Percentiles rank a stretch among this genome's conserved stretches.
phyloP scores from a whole-genome alignment of 345 rosid genomes.

The Reutealis trisperma region DNA sequence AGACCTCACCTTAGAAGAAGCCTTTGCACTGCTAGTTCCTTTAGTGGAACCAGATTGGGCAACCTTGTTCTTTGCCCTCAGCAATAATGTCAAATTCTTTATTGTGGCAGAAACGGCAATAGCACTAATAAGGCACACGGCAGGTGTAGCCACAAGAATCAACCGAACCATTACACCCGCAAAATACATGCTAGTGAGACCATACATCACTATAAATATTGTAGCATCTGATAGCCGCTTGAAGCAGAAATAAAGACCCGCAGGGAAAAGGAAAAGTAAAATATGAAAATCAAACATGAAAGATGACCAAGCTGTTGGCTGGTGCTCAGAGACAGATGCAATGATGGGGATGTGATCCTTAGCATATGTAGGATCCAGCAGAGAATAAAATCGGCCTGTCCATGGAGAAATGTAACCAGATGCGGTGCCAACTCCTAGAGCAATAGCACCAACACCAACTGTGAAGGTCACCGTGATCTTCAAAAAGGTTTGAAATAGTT shows the following conservation, averaged over 20 bases:
- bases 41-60: conserved; percentile 60
- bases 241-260: conserved; percentile 99
- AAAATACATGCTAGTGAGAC: conserved; percentile 98
- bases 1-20: conserved; percentile 78
- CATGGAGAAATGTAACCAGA: conserved; percentile 99
- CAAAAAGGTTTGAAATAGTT: conserved; percentile 85
- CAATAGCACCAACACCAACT: conserved; percentile 66
- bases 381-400: conserved; percentile 97
- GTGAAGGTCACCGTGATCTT: conserved; percentile 78
- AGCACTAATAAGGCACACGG: conserved; percentile 92
- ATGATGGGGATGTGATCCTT: conserved; percentile 98
- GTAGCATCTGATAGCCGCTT: conserved; percentile 94
- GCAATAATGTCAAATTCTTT: conserved; percentile 72
- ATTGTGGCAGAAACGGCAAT: conserved; percentile 95
- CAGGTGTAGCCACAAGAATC: conserved; percentile 97
- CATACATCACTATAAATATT: conserved; percentile 97
- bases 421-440: conserved; percentile 85
- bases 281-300: conserved; percentile 98
- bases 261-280: conserved; percentile 96
- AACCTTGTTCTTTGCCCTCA: conserved; percentile 74
- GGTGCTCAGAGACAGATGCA: conserved; percentile 99
- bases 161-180: conserved; percentile 99
- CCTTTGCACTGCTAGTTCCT: conserved; percentile 67
- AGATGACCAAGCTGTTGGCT: conserved; percentile 99
- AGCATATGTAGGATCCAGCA: conserved; percentile 97